Base-by-base conservation (phyloP, 306 rosid genomes). In the Vigna unguiculata region DNA sequence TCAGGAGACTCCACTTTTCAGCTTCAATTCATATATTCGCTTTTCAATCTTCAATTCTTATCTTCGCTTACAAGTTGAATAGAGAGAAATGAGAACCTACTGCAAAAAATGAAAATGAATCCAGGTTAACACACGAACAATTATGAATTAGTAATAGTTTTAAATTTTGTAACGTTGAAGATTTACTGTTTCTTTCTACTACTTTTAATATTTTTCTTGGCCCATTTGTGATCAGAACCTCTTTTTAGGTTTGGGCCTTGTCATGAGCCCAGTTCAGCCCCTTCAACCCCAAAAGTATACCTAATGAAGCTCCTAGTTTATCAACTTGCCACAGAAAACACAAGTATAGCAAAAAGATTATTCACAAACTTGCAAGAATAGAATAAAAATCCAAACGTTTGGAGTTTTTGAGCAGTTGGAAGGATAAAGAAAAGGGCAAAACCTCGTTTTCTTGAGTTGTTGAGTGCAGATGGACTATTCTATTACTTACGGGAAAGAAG, bases 391-490 rank as follows among this genome's bases (percentile, higher is more conserved):
- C 21, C 24, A 17, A 78, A 34, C n/a, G 15, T 75, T 43, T 17
- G 63, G 66, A 3, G 66, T 19, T 65, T 69, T 69, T 53, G 66
- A 83, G 67, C 34, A 10, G 22, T 40, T n/a, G 59, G 60, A 70
- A 45, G 41, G 45, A 9, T 2, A 68, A 16, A 19, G 3, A 62
- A 52, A 75, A 52, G 38, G 55, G 59, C 58, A 45, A 36, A 72
- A 49, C 38, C 11, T 46, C 19, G 13, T 65, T 75, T 66, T 71
- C 71, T 38, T 5, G 19, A 58, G 87, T 84, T 49, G 87, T 80
- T 84, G 85, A 75, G 54, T 38, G 54, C 67, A 81, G 82, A 57
- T 81, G 69, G 76, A 72, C 81, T 11, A 10, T 68, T 13, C 34
- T 24, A 4, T 62, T 57, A 17, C 52, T 48, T n/a, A 11, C 13